A percentile compares a stretch with the other conserved stretches of the same genome.
These are phyloP conservation scores for Neurospora pannonica DNA, from an alignment of 495 filamentous ascomycete genomes.

Conservation along the genomic window DNA sequence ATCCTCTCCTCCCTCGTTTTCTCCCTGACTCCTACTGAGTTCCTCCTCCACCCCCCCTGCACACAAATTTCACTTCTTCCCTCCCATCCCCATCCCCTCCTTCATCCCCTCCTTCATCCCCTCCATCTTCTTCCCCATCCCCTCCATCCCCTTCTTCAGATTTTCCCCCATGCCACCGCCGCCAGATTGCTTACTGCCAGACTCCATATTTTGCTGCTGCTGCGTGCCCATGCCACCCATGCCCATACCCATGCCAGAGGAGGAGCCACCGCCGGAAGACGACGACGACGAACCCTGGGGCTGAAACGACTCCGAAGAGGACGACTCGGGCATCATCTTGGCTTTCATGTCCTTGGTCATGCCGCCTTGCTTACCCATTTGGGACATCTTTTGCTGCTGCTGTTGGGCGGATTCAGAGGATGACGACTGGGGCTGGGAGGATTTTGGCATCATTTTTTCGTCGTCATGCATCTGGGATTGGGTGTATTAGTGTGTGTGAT, in stretches of 20 bases:
- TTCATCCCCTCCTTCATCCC: slow-evolving; percentile 16
- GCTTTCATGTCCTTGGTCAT: not conserved
- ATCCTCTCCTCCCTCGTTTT: not conserved
- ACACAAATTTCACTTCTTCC: slow-evolving; percentile 7
- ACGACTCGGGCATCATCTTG: no score
- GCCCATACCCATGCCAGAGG: no score
- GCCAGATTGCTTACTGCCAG: not conserved
- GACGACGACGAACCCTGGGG: not conserved
- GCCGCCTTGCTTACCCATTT: not conserved
- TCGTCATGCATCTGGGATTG: slow-evolving; percentile 19
- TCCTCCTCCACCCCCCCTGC: not conserved
- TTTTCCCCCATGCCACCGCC: not conserved
- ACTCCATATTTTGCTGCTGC: not conserved
- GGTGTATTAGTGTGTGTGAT: no score
- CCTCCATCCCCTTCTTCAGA: not conserved
- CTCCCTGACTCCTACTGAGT: not conserved
- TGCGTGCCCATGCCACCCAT: not conserved
- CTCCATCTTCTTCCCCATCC: slow-evolving; percentile 13
- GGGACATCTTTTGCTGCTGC: not conserved
- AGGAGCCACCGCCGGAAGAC: not conserved
- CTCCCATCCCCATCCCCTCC: slow-evolving; percentile 4
- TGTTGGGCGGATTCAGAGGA: not conserved
- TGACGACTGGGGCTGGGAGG: not conserved
- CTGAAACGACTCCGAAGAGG: not conserved
- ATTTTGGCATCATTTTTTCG: slow-evolving; percentile 5